These are phyloP conservation scores for Trypanosoma cruzi DNA, from an alignment of 208 protist genomes.

Conservation along the genomic window DNA sequence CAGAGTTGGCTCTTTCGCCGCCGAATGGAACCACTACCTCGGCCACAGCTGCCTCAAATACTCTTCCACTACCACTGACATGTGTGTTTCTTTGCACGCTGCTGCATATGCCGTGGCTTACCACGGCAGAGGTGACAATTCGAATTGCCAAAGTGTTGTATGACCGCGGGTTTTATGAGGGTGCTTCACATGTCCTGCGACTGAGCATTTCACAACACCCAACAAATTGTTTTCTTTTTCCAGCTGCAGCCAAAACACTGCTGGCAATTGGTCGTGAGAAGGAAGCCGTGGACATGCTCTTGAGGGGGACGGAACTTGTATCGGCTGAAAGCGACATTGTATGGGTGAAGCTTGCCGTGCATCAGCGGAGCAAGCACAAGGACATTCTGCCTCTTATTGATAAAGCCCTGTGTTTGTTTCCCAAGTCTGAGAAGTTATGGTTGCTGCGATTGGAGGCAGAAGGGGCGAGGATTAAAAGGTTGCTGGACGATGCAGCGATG, in stretches of 20 bases:
- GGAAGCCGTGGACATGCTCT: conserved; percentile 44
- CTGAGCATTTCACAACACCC: conserved; percentile 17
- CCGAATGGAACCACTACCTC: conserved; percentile 12
- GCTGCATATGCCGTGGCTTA: conserved; percentile 15
- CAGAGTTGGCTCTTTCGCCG: not conserved
- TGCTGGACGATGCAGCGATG: conserved; percentile 15
- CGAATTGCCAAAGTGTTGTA: conserved; percentile 39
- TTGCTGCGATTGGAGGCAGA: conserved; percentile 64
- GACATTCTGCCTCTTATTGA: conserved; percentile 33
- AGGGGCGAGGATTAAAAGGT: conserved; percentile 15
- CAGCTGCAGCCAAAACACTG: conserved; percentile 45
- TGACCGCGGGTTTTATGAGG: conserved; percentile 22
- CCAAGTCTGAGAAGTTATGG: conserved; percentile 60
- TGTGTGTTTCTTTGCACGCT: conserved; percentile 16
- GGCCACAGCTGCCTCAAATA: conserved; percentile 17
- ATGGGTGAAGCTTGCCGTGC: conserved; percentile 63
- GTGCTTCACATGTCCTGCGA: conserved; percentile 31
- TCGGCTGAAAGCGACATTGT: conserved; percentile 37
- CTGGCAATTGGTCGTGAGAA: conserved; percentile 34
- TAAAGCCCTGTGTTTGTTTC: conserved; percentile 36
- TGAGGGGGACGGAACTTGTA: conserved; percentile 28
- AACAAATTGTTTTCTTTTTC: conserved; percentile 16
- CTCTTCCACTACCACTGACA: conserved; percentile 30
- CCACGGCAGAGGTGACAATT: conserved; percentile 30
- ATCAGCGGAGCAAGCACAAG: conserved; percentile 43